Conservation (phyloP, 371 early-diverging fungal genomes). For the Mortierella sp. region DNA sequence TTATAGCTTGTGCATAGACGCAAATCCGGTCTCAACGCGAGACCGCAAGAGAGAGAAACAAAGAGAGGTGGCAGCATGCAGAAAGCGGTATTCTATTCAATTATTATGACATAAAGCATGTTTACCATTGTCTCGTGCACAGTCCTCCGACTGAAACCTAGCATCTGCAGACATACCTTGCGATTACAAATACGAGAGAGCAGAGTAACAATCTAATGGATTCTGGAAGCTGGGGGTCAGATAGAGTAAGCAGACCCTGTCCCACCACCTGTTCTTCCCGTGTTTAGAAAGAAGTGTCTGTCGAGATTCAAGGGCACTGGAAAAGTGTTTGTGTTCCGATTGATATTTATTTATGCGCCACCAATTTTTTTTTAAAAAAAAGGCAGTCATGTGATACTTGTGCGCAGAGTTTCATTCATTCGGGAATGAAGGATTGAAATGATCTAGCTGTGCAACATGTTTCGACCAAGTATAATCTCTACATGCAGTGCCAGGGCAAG, state of each 20-base stretch:
- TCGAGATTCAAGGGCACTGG: too few species aligned
- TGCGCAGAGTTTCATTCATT: too few species aligned
- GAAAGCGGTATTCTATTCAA: neutral
- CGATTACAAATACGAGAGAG: neutral
- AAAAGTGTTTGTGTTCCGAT: too few species aligned
- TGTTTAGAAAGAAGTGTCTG: neutral
- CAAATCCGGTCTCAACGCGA: neutral
- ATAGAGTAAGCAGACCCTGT: neutral
- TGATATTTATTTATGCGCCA: too few species aligned
- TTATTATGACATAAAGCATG: neutral
- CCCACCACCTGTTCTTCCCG: neutral
- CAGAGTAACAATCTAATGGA: neutral
- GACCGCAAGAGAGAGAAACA: slow-evolving; percentile 1
- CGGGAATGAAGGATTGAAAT: neutral
- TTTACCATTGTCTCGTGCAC: slow-evolving; percentile 3
- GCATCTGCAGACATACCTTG: neutral
- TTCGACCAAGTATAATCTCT: slow-evolving; percentile 5
- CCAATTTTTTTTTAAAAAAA: too few species aligned
- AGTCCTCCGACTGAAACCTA: slow-evolving; percentile 5
- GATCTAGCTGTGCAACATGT: neutral
- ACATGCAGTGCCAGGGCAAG: neutral
- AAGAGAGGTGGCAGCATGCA: neutral
- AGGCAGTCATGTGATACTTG: neutral
- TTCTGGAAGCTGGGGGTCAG: too few species aligned
- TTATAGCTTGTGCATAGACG: neutral